A percentile compares a stretch with the other conserved stretches of the same genome.
These are phyloP conservation scores for Galium porrigens DNA, from an alignment of 305 asterid species.

Conservation along the genomic window DNA sequence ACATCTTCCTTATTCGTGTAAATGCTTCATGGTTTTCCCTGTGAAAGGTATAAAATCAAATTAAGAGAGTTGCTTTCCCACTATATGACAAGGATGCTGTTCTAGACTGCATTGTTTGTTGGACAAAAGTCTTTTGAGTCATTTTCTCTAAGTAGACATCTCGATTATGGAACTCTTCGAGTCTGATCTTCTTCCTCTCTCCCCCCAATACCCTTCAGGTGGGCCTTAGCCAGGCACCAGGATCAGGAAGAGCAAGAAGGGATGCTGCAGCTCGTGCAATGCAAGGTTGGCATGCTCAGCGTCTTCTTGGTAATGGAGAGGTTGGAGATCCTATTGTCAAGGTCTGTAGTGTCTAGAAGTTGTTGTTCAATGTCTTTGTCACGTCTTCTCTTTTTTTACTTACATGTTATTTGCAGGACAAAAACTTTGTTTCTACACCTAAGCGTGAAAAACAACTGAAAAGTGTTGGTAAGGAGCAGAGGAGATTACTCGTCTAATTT, in stretches of 20 bases:
- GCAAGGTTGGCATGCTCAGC: constrained; percentile 98
- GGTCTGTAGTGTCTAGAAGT: constrained; percentile 28
- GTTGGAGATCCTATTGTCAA: constrained; percentile 81
- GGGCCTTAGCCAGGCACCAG: constrained; percentile 42
- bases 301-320: constrained; percentile 74
- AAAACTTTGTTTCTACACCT: constrained; percentile 20
- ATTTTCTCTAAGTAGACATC: background rate
- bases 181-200: background rate
- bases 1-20: background rate
- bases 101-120: background rate
- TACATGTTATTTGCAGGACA: constrained; percentile 34
- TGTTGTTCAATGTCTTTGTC: constrained; percentile 5
- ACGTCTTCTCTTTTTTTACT: constrained; percentile 6
- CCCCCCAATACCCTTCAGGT: constrained; percentile 28
- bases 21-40: background rate
- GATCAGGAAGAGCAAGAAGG: constrained; percentile 88
- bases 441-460: constrained; percentile 76
- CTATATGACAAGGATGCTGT: background rate
- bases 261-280: constrained; percentile 99
- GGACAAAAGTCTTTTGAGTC: background rate
- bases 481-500: constrained; percentile 18
- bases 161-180: background rate
- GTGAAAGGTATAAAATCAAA: background rate
- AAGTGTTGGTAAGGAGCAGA: constrained; percentile 51
- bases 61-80: background rate